These are phyloP conservation scores for Pharus latifolius DNA, from an alignment of 176 grass and related monocot species.

Conservation along the genomic window DNA sequence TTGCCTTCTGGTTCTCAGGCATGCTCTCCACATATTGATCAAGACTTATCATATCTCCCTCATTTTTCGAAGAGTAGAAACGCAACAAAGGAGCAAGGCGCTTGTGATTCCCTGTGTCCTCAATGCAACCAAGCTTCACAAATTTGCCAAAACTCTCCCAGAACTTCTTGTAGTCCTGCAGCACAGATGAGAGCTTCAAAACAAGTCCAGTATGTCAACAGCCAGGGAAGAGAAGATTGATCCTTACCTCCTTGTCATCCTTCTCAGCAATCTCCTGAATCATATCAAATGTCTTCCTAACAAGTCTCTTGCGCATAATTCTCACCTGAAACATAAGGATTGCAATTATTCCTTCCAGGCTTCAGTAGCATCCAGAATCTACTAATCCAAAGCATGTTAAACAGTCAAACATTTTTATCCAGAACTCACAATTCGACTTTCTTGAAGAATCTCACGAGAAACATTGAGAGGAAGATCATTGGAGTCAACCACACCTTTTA, in stretches of 20 bases:
- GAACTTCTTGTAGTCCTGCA: slow-evolving; percentile 82
- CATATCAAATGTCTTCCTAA: slow-evolving; percentile 97
- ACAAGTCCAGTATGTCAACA: neutral
- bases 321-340: slow-evolving; percentile 43
- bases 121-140: slow-evolving; percentile 88
- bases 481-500: slow-evolving; percentile 84
- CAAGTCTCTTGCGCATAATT: slow-evolving; percentile 93
- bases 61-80: slow-evolving; percentile 72
- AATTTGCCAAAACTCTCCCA: slow-evolving; percentile 96
- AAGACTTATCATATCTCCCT: slow-evolving; percentile 63
- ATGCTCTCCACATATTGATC: slow-evolving; percentile 87
- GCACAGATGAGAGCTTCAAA: neutral
- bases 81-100: slow-evolving; percentile 53
- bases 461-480: slow-evolving; percentile 94
- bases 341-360: neutral
- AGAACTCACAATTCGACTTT: slow-evolving; percentile 84
- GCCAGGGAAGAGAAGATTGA: neutral
- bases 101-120: slow-evolving; percentile 85
- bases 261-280: slow-evolving; percentile 79
- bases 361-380: neutral
- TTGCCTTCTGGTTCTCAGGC: slow-evolving; percentile 67
- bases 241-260: slow-evolving; percentile 61
- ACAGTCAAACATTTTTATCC: neutral
- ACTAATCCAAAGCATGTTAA: neutral
- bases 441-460: slow-evolving; percentile 94